A percentile compares a stretch with the other conserved stretches of the same genome.
phyloP scores from a whole-genome alignment of 805 yeast genomes.

The Kodamaea jinghongensis region DNA sequence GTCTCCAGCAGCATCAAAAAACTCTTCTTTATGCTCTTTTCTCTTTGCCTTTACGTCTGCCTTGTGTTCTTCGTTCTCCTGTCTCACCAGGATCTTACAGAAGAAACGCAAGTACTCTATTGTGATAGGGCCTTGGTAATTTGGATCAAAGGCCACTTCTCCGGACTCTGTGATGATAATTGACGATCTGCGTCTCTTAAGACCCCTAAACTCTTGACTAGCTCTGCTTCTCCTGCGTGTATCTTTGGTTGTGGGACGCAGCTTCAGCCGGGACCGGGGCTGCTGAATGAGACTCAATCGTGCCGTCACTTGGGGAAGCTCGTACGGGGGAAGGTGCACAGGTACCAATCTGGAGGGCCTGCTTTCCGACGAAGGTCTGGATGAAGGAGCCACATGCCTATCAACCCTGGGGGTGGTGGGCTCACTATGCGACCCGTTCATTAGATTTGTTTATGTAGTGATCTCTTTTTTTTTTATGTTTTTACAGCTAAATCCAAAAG shows the following conservation, averaged over 20 bases:
- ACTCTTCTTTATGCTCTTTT: background rate
- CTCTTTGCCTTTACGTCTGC: background rate
- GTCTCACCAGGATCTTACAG: constrained; percentile 26
- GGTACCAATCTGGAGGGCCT: constrained; percentile 1
- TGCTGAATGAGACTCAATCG: constrained; percentile 7
- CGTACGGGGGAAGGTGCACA: constrained; percentile 23
- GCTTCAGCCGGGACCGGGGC: constrained; percentile 4
- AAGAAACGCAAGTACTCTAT: constrained; percentile 35
- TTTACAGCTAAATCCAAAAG: background rate
- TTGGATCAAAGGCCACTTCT: constrained; percentile 24
- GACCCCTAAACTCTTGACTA: constrained; percentile 1
- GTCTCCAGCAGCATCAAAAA: background rate
- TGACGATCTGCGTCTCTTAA: constrained; percentile 26
- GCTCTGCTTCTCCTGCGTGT: background rate
- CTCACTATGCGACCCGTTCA: constrained; percentile 8
- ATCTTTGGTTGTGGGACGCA: background rate
- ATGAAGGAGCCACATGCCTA: background rate
- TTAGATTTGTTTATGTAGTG: constrained; percentile 2
- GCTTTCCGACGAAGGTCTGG: background rate
- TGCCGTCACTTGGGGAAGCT: constrained; percentile 17
- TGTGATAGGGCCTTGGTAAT: constrained; percentile 36
- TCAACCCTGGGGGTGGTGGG: constrained; percentile 3
- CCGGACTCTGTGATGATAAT: constrained; percentile 23
- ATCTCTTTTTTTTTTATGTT: background rate
- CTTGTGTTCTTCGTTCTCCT: constrained; percentile 11